phyloP scores from a whole-genome alignment of 2,329 filamentous ascomycete species.

The Sarocladium kiliense region DNA sequence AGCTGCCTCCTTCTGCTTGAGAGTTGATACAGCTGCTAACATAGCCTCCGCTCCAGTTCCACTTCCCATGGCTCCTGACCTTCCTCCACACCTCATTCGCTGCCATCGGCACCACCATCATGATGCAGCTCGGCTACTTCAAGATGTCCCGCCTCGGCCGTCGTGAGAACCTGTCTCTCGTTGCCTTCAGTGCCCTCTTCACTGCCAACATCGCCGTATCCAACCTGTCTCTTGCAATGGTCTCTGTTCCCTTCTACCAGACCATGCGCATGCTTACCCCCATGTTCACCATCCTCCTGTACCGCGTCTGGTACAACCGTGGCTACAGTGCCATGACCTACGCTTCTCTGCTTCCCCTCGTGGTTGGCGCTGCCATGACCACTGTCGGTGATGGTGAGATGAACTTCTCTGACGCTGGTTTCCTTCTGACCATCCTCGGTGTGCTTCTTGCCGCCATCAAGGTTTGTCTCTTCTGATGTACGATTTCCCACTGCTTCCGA shows the following conservation, averaged over 20 bases:
- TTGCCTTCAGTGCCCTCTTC: conserved; percentile 56
- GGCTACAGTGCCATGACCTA: conserved; percentile 53
- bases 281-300: conserved; percentile 57
- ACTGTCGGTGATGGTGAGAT: conserved; percentile 52
- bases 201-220: conserved; percentile 60
- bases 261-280: conserved; percentile 58
- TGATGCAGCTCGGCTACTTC: conserved; percentile 48
- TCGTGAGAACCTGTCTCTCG: conserved; percentile 49
- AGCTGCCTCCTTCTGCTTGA: not conserved
- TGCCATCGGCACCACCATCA: conserved; percentile 47
- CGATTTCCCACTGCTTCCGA: not conserved
- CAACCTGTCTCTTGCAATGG: conserved; percentile 57
- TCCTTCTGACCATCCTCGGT: conserved; percentile 48
- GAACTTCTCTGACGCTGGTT: conserved; percentile 54
- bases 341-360: conserved; percentile 54
- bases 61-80: conserved; percentile 57
- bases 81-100: conserved; percentile 53
- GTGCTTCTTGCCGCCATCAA: conserved; percentile 52
- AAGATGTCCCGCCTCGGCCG: conserved; percentile 45
- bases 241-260: conserved; percentile 62
- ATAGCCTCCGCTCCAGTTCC: conserved; percentile 34
- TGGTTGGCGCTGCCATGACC: conserved; percentile 53
- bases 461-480: conserved; percentile 23
- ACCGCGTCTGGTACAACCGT: conserved; percentile 49
- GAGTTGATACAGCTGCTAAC: not conserved